A percentile compares a stretch with the other conserved stretches of the same genome.
phyloP scores from a whole-genome alignment of 192 early-diverging fungal species.

The Jimgerdemannia flammicorona region DNA sequence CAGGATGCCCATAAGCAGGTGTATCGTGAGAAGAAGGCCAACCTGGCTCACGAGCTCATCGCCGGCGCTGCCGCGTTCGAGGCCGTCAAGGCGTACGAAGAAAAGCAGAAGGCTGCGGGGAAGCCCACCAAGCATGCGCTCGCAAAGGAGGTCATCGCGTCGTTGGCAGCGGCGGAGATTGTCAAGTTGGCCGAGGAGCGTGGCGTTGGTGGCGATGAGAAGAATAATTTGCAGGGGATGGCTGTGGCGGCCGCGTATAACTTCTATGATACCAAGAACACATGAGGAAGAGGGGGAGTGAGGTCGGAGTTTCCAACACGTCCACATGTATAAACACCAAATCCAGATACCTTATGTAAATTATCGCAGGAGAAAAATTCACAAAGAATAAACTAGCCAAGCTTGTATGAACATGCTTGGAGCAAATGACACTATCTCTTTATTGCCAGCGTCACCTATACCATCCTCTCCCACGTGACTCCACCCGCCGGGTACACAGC shows the following conservation, averaged over 20 bases:
- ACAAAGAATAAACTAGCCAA: no score
- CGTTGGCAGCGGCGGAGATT: conserved; percentile 22
- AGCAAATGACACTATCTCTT: neutral
- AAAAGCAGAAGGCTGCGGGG: conserved; percentile 20
- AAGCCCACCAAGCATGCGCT: conserved; percentile 13
- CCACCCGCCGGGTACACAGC: neutral
- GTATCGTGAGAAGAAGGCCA: neutral
- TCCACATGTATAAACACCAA: no score
- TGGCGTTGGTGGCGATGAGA: conserved; percentile 21
- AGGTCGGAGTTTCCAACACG: no score
- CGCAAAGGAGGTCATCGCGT: conserved; percentile 19
- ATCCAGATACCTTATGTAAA: no score
- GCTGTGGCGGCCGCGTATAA: conserved; percentile 23
- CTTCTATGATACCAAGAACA: conserved; percentile 20
- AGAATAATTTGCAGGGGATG: conserved; percentile 18
- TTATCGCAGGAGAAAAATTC: no score
- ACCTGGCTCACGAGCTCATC: conserved; percentile 16
- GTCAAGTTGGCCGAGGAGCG: conserved; percentile 27
- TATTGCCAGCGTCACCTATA: neutral
- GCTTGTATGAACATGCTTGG: no score
- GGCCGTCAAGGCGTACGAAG: conserved; percentile 27
- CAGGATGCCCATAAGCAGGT: neutral
- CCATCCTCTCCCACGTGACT: neutral
- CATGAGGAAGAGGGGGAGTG: neutral
- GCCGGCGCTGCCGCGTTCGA: conserved; percentile 28